A percentile compares a stretch with the other conserved stretches of the same genome.
Evolutionary conservation across 495 filamentous ascomycete genomes (phyloP).

Genomic region (Penicillium paxilli): DNA sequence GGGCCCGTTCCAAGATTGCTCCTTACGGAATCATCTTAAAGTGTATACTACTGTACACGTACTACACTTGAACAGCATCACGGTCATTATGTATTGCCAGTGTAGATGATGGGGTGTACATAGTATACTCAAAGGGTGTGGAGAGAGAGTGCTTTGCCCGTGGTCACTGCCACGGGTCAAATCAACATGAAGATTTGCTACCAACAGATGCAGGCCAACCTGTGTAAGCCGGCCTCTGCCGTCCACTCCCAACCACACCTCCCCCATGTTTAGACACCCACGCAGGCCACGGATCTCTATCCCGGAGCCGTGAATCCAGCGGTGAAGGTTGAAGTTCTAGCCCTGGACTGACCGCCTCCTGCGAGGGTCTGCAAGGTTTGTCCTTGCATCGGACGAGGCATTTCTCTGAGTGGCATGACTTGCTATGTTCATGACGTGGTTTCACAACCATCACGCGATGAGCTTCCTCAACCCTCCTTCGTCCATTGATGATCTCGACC

Average conservation of each 20-base stretch:
- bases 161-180: background rate
- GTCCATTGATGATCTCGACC: background rate
- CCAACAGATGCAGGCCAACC: background rate
- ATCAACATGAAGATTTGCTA: background rate
- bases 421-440: constrained; percentile 12
- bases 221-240: background rate
- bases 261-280: constrained; percentile 18
- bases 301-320: constrained; percentile 15
- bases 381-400: constrained; percentile 29
- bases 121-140: background rate
- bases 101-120: too few relatives aligned
- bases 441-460: constrained; percentile 18
- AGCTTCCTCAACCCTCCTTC: background rate
- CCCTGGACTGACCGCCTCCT: constrained; percentile 36
- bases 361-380: constrained; percentile 33
- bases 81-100: too few relatives aligned
- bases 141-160: background rate
- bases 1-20: too few relatives aligned
- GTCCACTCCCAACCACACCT: background rate
- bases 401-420: constrained; percentile 11
- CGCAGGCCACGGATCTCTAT: constrained; percentile 12
- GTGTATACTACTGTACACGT: too few relatives aligned
- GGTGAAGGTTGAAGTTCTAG: constrained; percentile 20
- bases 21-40: too few relatives aligned
- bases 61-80: too few relatives aligned